Evolutionary conservation across 768 basidiomycete species (phyloP).

Genomic region (Kwoniella mangroviensis): DNA sequence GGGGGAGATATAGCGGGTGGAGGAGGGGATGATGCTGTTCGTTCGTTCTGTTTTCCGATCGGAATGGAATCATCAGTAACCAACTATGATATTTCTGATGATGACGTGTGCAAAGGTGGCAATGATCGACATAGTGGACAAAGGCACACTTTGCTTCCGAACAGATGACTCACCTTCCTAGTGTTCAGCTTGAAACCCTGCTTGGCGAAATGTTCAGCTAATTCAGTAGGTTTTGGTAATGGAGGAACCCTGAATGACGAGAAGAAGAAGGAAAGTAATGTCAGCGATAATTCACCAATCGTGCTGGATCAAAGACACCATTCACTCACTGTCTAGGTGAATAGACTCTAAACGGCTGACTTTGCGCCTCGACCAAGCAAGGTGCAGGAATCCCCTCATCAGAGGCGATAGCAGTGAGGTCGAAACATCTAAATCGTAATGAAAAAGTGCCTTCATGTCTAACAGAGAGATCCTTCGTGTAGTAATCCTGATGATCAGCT

Average conservation of each 20-base stretch:
- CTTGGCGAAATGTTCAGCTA: conserved; percentile 49
- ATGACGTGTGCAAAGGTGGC: not conserved
- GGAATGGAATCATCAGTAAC: not conserved
- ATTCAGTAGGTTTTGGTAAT: conserved; percentile 42
- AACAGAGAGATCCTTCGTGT: conserved; percentile 44
- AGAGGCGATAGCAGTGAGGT: conserved; percentile 35
- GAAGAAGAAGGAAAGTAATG: not conserved
- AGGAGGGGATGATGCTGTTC: conserved; percentile 20
- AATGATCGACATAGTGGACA: not conserved
- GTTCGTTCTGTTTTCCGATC: conserved; percentile 12
- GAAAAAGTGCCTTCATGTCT: conserved; percentile 45
- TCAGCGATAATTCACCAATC: not conserved
- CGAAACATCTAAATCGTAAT: conserved; percentile 44
- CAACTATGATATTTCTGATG: not conserved
- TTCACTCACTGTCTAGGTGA: conserved; percentile 48
- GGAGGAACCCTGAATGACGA: conserved; percentile 45
- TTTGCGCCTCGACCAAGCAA: conserved; percentile 30
- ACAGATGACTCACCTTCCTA: conserved; percentile 39
- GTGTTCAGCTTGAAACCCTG: conserved; percentile 54
- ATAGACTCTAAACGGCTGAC: conserved; percentile 43
- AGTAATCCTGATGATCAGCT: not conserved
- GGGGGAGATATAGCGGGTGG: not conserved
- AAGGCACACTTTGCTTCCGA: not conserved
- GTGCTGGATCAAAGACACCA: not conserved
- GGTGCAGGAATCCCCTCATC: conserved; percentile 19